These are phyloP conservation scores for Trichophyton schoenleinii DNA, from an alignment of 2,329 filamentous ascomycete species.

Conservation along the genomic window DNA sequence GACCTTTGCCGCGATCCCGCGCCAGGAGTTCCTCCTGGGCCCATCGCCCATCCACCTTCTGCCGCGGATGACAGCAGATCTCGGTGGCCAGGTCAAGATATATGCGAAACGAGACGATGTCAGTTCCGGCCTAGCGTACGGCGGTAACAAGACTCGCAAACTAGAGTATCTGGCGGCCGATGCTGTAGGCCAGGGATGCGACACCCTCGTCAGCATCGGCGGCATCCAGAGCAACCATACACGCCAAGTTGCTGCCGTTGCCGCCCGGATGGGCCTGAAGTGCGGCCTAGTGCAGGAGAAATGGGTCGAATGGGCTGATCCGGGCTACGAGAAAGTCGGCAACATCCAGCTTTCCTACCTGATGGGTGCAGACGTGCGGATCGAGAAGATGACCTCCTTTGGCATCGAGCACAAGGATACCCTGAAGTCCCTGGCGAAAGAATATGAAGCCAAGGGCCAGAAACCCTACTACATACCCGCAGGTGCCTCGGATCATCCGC, in stretches of 20 bases:
- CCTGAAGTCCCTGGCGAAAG: slow-evolving; percentile 41
- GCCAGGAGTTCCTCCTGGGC: slow-evolving; percentile 50
- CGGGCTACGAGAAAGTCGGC: slow-evolving; percentile 51
- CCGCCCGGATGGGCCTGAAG: slow-evolving; percentile 43
- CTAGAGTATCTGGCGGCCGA: slow-evolving; percentile 57
- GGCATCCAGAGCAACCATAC: slow-evolving; percentile 61
- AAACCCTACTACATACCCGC: slow-evolving; percentile 62
- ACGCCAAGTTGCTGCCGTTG: slow-evolving; percentile 52
- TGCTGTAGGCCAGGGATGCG: slow-evolving; percentile 43
- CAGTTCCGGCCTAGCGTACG: slow-evolving; percentile 54
- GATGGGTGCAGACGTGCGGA: slow-evolving; percentile 52
- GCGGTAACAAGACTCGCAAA: slow-evolving; percentile 59
- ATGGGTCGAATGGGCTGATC: slow-evolving; percentile 53
- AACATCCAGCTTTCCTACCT: slow-evolving; percentile 59
- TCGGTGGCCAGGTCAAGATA: slow-evolving; percentile 48
- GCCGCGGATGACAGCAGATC: slow-evolving; percentile 49
- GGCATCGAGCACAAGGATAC: slow-evolving; percentile 58
- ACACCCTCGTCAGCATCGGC: slow-evolving; percentile 54
- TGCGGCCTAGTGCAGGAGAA: slow-evolving; percentile 49
- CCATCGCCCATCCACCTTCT: slow-evolving; percentile 57
- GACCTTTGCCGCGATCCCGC: slow-evolving; percentile 51
- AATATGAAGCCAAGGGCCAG: slow-evolving; percentile 41
- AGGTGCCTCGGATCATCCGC: slow-evolving; percentile 56
- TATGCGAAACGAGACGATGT: slow-evolving; percentile 63
- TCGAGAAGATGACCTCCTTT: slow-evolving; percentile 46